These are phyloP conservation scores for Termitomyces heimii DNA, from an alignment of 768 basidiomycete genomes.

Conservation along the genomic window DNA sequence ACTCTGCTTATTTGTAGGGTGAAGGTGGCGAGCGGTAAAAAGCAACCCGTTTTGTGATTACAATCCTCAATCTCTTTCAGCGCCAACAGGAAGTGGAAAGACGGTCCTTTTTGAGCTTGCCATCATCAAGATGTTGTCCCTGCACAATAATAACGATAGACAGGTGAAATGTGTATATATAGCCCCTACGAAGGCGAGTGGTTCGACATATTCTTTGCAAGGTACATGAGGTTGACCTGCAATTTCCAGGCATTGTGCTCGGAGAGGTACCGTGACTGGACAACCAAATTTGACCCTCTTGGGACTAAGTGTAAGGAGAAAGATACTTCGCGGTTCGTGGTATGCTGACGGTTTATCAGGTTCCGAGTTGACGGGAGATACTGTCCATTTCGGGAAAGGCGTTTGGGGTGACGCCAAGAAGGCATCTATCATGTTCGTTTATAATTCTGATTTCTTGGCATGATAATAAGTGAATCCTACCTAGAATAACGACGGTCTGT, in stretches of 20 bases:
- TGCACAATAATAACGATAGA: conserved; percentile 27
- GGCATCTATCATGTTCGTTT: conserved; percentile 70
- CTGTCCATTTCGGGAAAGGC: conserved; percentile 55
- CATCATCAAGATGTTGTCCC: conserved; percentile 67
- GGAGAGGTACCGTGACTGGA: conserved; percentile 84
- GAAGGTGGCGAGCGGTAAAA: conserved; percentile 71
- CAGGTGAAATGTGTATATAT: conserved; percentile 81
- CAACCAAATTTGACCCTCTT: conserved; percentile 65
- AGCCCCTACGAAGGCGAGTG: conserved; percentile 79
- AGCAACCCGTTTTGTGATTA: background rate
- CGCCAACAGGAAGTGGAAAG: conserved; percentile 95
- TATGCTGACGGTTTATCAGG: conserved; percentile 35
- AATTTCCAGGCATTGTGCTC: conserved; percentile 71
- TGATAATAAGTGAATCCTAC: background rate
- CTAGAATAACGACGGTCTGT: conserved; percentile 73
- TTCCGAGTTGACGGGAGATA: conserved; percentile 91
- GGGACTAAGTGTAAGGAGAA: conserved; percentile 63
- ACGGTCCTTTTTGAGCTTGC: conserved; percentile 92
- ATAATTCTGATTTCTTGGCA: background rate
- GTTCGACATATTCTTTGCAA: background rate
- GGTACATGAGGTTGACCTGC: background rate
- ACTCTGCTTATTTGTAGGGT: background rate
- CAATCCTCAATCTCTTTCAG: conserved; percentile 31
- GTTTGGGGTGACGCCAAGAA: conserved; percentile 71
- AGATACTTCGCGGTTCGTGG: background rate